Conservation (phyloP, 768 basidiomycete species). For the Coprinopsis sp. region DNA sequence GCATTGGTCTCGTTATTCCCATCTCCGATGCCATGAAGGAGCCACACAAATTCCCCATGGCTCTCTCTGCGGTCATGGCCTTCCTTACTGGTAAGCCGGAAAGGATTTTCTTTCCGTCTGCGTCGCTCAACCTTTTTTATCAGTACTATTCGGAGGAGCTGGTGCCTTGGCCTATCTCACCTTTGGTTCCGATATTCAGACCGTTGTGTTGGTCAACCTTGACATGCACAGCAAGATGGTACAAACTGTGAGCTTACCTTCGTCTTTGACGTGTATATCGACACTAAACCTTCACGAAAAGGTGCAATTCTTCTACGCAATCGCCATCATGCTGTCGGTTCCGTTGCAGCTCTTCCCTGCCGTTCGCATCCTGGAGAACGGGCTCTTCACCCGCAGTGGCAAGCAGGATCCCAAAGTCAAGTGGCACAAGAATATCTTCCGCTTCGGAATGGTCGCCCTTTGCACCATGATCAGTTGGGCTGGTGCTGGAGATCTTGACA, state of each 20-base stretch:
- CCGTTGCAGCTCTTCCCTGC: constrained; percentile 98
- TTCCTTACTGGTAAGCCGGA: constrained; percentile 66
- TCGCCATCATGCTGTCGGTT: constrained; percentile 88
- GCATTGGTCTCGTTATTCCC: constrained; percentile 94
- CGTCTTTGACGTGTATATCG: constrained; percentile 7
- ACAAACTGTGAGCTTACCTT: constrained; percentile 60
- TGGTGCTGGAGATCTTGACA: constrained; percentile 88
- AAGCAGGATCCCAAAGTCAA: constrained; percentile 80
- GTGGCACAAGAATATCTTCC: constrained; percentile 94
- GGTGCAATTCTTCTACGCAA: constrained; percentile 85
- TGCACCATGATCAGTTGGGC: constrained; percentile 80
- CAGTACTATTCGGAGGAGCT: constrained; percentile 83
- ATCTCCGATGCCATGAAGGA: constrained; percentile 97
- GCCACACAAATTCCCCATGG: constrained; percentile 87
- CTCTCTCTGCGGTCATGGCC: constrained; percentile 89
- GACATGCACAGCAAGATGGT: constrained; percentile 80
- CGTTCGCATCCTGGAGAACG: constrained; percentile 95
- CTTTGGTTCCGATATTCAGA: constrained; percentile 83
- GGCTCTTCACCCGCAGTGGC: constrained; percentile 82
- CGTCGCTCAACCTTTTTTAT: neutral
- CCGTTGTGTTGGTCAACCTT: constrained; percentile 93
- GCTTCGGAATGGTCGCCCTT: constrained; percentile 67
- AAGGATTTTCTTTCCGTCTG: too few relatives aligned
- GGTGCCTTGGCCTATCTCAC: constrained; percentile 84
- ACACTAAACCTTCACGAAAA: constrained; percentile 17